Conservation (phyloP, 257 asterid species). For the Gentiana dahurica region DNA sequence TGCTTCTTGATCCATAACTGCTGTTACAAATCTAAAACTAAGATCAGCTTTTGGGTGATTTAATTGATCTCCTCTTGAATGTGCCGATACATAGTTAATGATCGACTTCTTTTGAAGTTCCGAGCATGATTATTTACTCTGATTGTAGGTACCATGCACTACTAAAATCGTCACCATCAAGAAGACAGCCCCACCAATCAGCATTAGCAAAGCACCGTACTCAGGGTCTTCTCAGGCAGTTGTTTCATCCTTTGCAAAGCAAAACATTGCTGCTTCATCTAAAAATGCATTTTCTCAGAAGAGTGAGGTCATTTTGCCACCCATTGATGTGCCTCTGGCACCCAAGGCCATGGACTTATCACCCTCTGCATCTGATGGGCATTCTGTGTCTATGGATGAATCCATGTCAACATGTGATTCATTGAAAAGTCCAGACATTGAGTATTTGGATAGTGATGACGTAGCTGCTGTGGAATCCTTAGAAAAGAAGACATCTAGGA, state of each 20-base stretch:
- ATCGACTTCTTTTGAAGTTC: too few relatives aligned
- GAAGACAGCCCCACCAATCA: conserved; percentile 38
- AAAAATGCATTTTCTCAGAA: conserved; percentile 24
- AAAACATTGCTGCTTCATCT: conserved; percentile 20
- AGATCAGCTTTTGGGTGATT: too few relatives aligned
- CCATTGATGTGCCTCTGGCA: conserved; percentile 11
- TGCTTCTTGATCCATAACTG: too few relatives aligned
- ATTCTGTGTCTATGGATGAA: conserved; percentile 68
- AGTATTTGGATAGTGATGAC: conserved; percentile 59
- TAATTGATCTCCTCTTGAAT: too few relatives aligned
- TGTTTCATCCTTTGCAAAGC: conserved; percentile 31
- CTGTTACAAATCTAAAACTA: too few relatives aligned
- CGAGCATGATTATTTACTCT: too few relatives aligned
- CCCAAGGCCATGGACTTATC: conserved; percentile 25
- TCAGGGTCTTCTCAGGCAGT: conserved; percentile 18
- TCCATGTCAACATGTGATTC: conserved; percentile 83
- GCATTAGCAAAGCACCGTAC: conserved; percentile 16
- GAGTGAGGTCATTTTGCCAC: conserved; percentile 22
- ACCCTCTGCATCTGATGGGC: conserved; percentile 44
- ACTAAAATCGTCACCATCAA: conserved; percentile 51
- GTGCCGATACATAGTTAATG: too few relatives aligned
- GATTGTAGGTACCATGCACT: conserved; percentile 51
- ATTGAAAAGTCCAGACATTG: conserved; percentile 79
- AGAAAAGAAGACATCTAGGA: conserved; percentile 44
- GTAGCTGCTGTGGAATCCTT: conserved; percentile 49